A percentile compares a stretch with the other conserved stretches of the same genome.
Evolutionary conservation across 2,329 filamentous ascomycete species (phyloP).

Genomic region (Sporothrix humicola): DNA sequence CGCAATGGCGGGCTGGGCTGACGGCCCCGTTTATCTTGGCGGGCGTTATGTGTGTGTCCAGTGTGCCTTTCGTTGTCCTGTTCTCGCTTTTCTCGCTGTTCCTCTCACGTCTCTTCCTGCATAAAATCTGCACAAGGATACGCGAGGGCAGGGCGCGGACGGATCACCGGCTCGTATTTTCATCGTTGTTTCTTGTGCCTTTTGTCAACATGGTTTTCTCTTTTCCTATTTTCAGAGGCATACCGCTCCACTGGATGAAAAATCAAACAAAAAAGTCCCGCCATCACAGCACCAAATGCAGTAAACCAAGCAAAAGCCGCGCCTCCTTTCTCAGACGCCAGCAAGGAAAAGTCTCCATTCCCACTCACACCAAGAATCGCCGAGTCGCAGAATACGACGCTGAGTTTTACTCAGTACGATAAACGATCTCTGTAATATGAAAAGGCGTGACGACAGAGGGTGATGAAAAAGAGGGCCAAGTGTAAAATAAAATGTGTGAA

Average conservation of each 20-base stretch:
- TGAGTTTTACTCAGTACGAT: too few relatives aligned
- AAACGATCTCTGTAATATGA: background rate
- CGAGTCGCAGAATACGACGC: background rate
- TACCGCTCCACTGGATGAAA: background rate
- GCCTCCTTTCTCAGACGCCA: background rate
- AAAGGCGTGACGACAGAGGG: background rate
- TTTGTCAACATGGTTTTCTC: background rate
- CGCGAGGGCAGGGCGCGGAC: background rate
- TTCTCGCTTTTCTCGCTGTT: too few relatives aligned
- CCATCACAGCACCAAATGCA: background rate
- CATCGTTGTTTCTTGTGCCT: background rate
- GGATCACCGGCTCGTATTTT: constrained; percentile 1
- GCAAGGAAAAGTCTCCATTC: background rate
- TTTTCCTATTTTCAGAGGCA: background rate
- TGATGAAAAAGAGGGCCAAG: constrained; percentile 7
- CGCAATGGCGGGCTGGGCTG: constrained; percentile 23
- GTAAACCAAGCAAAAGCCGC: background rate
- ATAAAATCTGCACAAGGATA: background rate
- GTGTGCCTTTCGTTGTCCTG: too few relatives aligned
- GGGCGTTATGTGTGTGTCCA: background rate
- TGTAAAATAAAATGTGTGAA: constrained; percentile 18
- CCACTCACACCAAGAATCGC: background rate
- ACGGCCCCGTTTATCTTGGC: constrained; percentile 16
- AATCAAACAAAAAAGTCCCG: background rate
- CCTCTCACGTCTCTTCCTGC: background rate